A percentile compares a stretch with the other conserved stretches of the same genome.
These are phyloP conservation scores for Monosporozyma solicola DNA, from an alignment of 805 yeast genomes.

Conservation along the genomic window DNA sequence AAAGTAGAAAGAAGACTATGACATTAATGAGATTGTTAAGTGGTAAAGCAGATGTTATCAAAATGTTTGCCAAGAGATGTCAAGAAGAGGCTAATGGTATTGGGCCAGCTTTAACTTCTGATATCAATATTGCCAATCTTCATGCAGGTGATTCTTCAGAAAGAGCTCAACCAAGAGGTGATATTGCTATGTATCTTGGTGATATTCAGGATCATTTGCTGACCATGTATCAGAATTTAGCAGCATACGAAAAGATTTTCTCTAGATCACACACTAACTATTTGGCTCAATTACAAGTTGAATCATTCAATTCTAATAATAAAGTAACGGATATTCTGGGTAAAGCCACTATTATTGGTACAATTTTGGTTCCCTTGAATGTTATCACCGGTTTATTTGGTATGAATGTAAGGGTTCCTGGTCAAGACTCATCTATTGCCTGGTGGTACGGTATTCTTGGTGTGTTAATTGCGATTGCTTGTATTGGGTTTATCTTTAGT, in stretches of 20 bases:
- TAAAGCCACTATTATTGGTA: conserved; percentile 83
- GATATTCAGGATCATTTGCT: conserved; percentile 96
- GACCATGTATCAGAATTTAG: conserved; percentile 87
- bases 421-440: conserved; percentile 38
- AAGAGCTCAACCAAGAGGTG: conserved; percentile 56
- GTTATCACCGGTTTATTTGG: conserved; percentile 88
- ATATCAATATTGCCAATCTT: conserved; percentile 32
- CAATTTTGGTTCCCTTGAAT: conserved; percentile 82
- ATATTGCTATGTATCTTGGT: conserved; percentile 84
- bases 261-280: conserved; percentile 88
- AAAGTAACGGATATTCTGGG: conserved; percentile 81
- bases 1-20: conserved; percentile 86
- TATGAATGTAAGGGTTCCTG: conserved; percentile 90
- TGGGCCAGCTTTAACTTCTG: conserved; percentile 35
- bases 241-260: conserved; percentile 87
- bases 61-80: conserved; percentile 92
- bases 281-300: conserved; percentile 89
- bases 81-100: conserved; percentile 51
- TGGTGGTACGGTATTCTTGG: conserved; percentile 71
- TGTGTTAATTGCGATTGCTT: conserved; percentile 36
- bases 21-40: conserved; percentile 79
- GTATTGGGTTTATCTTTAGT: conserved; percentile 34
- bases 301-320: conserved; percentile 77
- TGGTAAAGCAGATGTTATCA: conserved; percentile 93
- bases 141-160: conserved; percentile 10